Evolutionary conservation across 495 filamentous ascomycete genomes (phyloP).

Genomic region (Chaetomium tenue): DNA sequence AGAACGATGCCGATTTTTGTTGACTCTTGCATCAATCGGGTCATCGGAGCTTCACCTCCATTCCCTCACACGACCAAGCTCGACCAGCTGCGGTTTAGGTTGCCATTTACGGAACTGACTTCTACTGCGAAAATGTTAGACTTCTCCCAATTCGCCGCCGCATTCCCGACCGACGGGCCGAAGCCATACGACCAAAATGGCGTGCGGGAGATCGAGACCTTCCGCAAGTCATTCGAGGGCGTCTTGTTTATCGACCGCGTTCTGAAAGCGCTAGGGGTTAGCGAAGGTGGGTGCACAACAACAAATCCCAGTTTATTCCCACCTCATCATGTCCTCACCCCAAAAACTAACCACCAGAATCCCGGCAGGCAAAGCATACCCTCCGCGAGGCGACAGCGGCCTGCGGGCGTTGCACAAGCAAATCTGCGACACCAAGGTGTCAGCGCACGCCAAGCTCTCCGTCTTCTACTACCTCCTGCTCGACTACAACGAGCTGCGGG

Average conservation of each 20-base stretch:
- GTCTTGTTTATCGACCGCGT: conserved; percentile 73
- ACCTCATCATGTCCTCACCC: not conserved
- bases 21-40: conserved; percentile 12
- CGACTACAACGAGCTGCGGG: conserved; percentile 58
- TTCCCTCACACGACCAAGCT: not conserved
- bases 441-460: conserved; percentile 71
- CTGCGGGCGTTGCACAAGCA: conserved; percentile 63
- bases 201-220: conserved; percentile 57
- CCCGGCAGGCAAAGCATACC: conserved; percentile 61
- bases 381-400: conserved; percentile 62
- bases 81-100: too few species aligned
- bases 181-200: conserved; percentile 60
- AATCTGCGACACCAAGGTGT: conserved; percentile 57
- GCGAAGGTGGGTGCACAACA: conserved; percentile 60
- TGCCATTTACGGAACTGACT: not conserved
- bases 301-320: not conserved
- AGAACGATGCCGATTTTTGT: not conserved
- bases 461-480: conserved; percentile 78
- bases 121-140: conserved; percentile 40
- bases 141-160: conserved; percentile 56
- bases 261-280: conserved; percentile 65
- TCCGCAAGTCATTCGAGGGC: conserved; percentile 62
- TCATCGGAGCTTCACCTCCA: not conserved
- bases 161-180: conserved; percentile 62
- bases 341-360: conserved; percentile 1